Evolutionary conservation across 2,329 filamentous ascomycete genomes (phyloP).

Genomic region (Colletotrichum melonis): DNA sequence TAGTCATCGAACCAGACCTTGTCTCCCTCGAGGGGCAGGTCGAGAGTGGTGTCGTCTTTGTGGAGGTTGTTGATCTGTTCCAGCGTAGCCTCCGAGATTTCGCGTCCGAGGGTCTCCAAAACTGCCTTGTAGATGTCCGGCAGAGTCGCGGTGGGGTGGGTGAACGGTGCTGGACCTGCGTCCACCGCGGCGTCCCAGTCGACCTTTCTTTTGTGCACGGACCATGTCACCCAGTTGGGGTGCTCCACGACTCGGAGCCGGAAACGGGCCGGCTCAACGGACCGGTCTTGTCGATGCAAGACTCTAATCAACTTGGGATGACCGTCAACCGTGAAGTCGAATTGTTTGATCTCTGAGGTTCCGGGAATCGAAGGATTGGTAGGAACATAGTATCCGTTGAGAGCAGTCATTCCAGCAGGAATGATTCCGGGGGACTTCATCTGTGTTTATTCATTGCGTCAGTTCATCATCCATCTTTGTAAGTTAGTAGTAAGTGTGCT

Average conservation of each 20-base stretch:
- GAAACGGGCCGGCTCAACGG: slow-evolving; percentile 7
- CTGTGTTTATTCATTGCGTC: background rate
- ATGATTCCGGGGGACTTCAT: background rate
- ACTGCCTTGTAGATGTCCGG: slow-evolving; percentile 17
- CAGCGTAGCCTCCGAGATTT: slow-evolving; percentile 9
- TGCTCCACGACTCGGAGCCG: slow-evolving; percentile 15
- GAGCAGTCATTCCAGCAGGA: background rate
- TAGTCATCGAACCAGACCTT: slow-evolving; percentile 7
- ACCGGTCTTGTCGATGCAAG: background rate
- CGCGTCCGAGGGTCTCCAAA: background rate
- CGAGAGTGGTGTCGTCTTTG: background rate
- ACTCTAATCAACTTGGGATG: background rate
- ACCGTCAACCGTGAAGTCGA: background rate
- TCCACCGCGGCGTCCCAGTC: slow-evolving; percentile 5
- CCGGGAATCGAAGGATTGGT: background rate
- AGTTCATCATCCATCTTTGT: background rate
- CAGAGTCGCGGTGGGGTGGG: slow-evolving; percentile 6
- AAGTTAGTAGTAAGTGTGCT: background rate
- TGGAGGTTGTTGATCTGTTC: background rate
- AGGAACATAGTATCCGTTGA: background rate
- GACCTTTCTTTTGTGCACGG: slow-evolving; percentile 8
- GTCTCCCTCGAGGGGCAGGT: slow-evolving; percentile 18
- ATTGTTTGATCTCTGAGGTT: background rate
- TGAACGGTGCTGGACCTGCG: slow-evolving; percentile 13
- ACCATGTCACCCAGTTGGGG: background rate